Conservation (phyloP, 495 filamentous ascomycete species). For the Saxophila tyrrhenica region DNA sequence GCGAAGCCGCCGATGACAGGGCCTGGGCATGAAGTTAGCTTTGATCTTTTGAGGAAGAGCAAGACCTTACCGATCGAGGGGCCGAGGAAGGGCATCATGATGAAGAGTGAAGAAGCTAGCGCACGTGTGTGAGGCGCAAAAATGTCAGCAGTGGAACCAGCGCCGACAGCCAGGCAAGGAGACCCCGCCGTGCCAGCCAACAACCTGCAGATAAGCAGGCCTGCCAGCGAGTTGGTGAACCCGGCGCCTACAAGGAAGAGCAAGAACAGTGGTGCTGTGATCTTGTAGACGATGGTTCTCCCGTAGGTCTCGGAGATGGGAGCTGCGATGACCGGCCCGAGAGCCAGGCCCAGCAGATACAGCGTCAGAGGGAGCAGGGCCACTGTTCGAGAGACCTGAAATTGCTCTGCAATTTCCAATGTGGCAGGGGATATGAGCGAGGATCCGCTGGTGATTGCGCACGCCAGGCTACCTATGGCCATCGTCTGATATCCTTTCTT, state of each 20-base stretch:
- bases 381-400: constrained; percentile 24
- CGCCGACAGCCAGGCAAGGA: constrained; percentile 44
- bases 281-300: constrained; percentile 25
- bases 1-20: constrained; percentile 37
- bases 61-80: constrained; percentile 27
- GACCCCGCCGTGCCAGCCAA: constrained; percentile 49
- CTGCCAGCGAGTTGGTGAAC: constrained; percentile 43
- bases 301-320: constrained; percentile 29
- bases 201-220: constrained; percentile 47
- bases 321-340: constrained; percentile 28
- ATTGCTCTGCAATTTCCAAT: constrained; percentile 20
- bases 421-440: constrained; percentile 41
- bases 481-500: constrained; percentile 22
- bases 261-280: constrained; percentile 38
- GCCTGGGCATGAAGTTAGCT: constrained; percentile 31
- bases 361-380: constrained; percentile 25
- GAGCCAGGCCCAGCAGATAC: constrained; percentile 27
- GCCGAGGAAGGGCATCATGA: constrained; percentile 35
- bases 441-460: constrained; percentile 30
- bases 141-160: constrained; percentile 44
- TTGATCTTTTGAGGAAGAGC: constrained; percentile 41
- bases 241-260: constrained; percentile 54
- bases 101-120: constrained; percentile 35
- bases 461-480: constrained; percentile 14
- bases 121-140: constrained; percentile 37